phyloP scores from a whole-genome alignment of 1,284 basidiomycete genomes.

The Xerocomus minutiporus region DNA sequence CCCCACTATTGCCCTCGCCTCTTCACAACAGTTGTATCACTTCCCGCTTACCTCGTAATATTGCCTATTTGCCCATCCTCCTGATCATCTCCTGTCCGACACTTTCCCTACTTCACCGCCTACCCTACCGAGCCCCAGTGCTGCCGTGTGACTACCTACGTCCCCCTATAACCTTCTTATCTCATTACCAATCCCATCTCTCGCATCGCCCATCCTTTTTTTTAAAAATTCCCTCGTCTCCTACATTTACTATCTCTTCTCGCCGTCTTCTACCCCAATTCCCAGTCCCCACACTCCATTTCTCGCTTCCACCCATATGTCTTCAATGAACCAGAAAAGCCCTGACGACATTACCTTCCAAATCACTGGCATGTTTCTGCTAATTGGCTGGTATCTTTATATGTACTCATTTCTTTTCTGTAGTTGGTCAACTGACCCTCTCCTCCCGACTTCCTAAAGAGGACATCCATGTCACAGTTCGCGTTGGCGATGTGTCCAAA shows the following conservation, averaged over 20 bases:
- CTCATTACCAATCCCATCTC: too few relatives aligned
- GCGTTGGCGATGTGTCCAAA: neutral
- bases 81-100: too few relatives aligned
- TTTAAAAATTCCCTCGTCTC: too few relatives aligned
- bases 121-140: too few relatives aligned
- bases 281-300: neutral
- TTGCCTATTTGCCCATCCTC: too few relatives aligned
- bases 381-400: neutral
- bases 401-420: neutral
- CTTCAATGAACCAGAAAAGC: neutral
- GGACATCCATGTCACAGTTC: neutral
- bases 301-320: neutral
- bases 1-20: too few relatives aligned
- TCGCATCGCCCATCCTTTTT: too few relatives aligned
- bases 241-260: neutral
- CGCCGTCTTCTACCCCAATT: neutral
- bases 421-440: neutral
- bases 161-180: too few relatives aligned
- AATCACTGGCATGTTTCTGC: neutral
- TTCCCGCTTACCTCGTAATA: too few relatives aligned
- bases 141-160: too few relatives aligned
- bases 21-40: too few relatives aligned
- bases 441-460: neutral
- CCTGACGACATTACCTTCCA: neutral
- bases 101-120: too few relatives aligned